Evolutionary conservation across 2,329 filamentous ascomycete species (phyloP).

Genomic region (Coleophoma eucalyptorum): DNA sequence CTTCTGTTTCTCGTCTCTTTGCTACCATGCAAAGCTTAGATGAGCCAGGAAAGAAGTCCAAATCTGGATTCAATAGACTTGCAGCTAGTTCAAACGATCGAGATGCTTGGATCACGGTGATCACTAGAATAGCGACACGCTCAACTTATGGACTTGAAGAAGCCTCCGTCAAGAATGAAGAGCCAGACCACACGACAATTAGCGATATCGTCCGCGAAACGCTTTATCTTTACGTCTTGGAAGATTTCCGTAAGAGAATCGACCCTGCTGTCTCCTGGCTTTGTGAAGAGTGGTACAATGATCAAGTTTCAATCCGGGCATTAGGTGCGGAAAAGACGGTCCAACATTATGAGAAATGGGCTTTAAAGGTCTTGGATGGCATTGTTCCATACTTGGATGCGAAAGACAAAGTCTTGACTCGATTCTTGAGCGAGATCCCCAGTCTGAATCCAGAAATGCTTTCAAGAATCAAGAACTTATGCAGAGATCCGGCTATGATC

Average conservation of each 20-base stretch:
- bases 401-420: conserved; percentile 83
- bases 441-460: conserved; percentile 71
- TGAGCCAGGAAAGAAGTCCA: conserved; percentile 58
- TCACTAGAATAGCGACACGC: conserved; percentile 81
- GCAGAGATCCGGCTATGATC: conserved; percentile 62
- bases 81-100: conserved; percentile 81
- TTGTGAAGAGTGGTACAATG: conserved; percentile 97
- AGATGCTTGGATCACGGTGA: conserved; percentile 87
- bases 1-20: conserved; percentile 74
- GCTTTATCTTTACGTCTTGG: conserved; percentile 81
- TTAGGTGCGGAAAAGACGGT: conserved; percentile 39
- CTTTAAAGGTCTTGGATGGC: conserved; percentile 77
- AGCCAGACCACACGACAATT: conserved; percentile 41
- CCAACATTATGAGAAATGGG: conserved; percentile 75
- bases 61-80: conserved; percentile 75
- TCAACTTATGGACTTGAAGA: conserved; percentile 68
- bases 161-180: conserved; percentile 50
- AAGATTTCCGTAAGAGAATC: conserved; percentile 87
- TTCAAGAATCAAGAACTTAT: conserved; percentile 64
- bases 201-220: conserved; percentile 72
- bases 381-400: conserved; percentile 89
- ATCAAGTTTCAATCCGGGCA: conserved; percentile 51
- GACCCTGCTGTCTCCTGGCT: conserved; percentile 92
- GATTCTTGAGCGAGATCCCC: conserved; percentile 89
- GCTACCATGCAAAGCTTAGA: conserved; percentile 72